Base-by-base conservation (phyloP, 1,284 basidiomycete genomes). In the Boletus sp. region DNA sequence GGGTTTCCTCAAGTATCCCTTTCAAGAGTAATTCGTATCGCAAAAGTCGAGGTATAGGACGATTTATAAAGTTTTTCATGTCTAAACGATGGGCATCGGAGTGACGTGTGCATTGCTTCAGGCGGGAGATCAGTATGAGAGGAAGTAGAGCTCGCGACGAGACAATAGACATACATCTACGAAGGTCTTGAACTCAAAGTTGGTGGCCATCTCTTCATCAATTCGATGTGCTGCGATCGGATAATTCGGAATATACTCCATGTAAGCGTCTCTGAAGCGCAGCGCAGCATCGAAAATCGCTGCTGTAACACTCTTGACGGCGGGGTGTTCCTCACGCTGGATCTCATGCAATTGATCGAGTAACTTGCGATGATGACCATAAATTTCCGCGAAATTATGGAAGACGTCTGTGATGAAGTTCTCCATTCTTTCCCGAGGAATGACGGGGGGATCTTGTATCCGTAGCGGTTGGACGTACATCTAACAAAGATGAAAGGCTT, bases 181-280 rank as follows among this genome's bases (percentile, higher is more conserved):
- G 72, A 98, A 97, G 1, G 79, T 77, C 64, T 85, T 89, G 78
- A 99, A 98, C 6, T 82, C 79, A 0, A 82, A 80, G 71, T 98
- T 99, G 58, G 80, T 87, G 30, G 80, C 83, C 78, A 89, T 88
- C 78, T 98, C 97, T 53, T 95, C 90, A 60, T 95, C 93, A 59
- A 98, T 91, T 59, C 91, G 83, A 72, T 94, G 95, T 40, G 91
- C 92, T 7, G 96, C 95, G 58, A 97, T 93, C 1, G 97, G 96
- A 72, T 97, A 97, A 76, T 96, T 91, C 8, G 94, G 90, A 49
- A 95, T 90, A 69, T 97, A 98, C 67, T 93, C 88, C 82, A 94
- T 86, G 75, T 99, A 99, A 19, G 93, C 93, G 55, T 95, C 91
- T 16, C 91, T 85, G 84, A 97, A 98, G 72, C 96, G 94, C 60